These are phyloP conservation scores for Jatropha multifida DNA, from an alignment of 441 rosid genomes.

Conservation along the genomic window DNA sequence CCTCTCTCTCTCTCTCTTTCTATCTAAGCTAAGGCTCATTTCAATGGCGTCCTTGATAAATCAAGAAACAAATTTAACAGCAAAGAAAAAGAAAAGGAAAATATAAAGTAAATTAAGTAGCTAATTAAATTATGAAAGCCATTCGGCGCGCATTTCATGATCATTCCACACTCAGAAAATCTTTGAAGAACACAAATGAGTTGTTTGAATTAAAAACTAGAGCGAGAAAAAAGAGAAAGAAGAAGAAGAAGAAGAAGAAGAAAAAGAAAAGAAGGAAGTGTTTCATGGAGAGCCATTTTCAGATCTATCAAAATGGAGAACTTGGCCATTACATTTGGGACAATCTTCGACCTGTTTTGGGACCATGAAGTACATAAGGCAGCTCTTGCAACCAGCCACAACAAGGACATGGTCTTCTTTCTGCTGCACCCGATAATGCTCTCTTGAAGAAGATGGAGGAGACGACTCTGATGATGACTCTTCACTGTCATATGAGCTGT, in stretches of 20 bases:
- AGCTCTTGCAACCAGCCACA: conserved; percentile 92
- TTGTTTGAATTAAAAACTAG: conserved; percentile 13
- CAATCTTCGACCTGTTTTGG: conserved; percentile 76
- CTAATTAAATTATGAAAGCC: not conserved
- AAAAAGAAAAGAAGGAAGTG: not conserved
- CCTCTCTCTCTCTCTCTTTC: not conserved
- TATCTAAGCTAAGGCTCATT: not conserved
- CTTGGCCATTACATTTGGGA: conserved; percentile 80
- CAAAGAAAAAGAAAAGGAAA: not conserved
- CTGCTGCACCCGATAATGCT: conserved; percentile 30
- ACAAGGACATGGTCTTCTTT: conserved; percentile 63
- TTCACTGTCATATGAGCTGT: conserved; percentile 60
- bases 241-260: conserved; percentile 6
- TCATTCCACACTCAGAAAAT: conserved; percentile 29
- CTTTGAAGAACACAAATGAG: conserved; percentile 27
- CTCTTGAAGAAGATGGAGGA: conserved; percentile 38
- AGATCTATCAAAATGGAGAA: conserved; percentile 79
- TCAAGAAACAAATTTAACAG: not conserved
- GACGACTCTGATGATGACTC: conserved; percentile 68
- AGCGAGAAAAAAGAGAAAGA: not conserved
- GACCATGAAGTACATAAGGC: conserved; percentile 95
- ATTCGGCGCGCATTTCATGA: conserved; percentile 32
- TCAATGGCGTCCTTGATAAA: conserved; percentile 14
- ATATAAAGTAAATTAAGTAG: not conserved
- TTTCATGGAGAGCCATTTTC: conserved; percentile 46